phyloP scores from a whole-genome alignment of 1,139 yeast genomes.

The Wickerhamomyces sp. region DNA sequence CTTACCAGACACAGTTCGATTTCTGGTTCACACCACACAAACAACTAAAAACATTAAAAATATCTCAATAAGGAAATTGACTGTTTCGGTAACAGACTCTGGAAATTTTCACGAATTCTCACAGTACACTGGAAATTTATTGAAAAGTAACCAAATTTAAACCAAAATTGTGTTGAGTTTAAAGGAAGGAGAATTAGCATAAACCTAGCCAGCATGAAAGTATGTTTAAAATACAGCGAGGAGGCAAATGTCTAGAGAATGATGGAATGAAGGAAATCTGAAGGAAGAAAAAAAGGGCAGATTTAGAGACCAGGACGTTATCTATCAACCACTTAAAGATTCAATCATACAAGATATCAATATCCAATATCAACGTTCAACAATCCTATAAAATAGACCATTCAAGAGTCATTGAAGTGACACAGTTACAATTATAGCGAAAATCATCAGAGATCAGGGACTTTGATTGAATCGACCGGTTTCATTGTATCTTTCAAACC shows the following conservation, averaged over 20 bases:
- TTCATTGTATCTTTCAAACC: too few relatives aligned
- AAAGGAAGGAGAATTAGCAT: constrained; percentile 1
- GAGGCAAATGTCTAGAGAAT: not conserved
- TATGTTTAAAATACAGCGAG: constrained; percentile 11
- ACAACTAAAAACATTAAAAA: not conserved
- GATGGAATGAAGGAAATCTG: not conserved
- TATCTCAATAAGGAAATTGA: constrained; percentile 1
- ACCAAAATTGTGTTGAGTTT: too few relatives aligned
- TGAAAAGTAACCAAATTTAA: not conserved
- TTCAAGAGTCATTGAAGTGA: too few relatives aligned
- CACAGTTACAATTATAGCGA: too few relatives aligned
- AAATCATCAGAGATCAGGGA: too few relatives aligned
- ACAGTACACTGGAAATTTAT: not conserved
- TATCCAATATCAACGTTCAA: too few relatives aligned
- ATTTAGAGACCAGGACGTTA: not conserved
- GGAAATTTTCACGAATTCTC: constrained; percentile 5
- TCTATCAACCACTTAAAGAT: too few relatives aligned
- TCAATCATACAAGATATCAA: too few relatives aligned
- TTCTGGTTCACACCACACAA: not conserved
- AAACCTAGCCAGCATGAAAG: constrained; percentile 20
- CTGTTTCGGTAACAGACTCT: constrained; percentile 8
- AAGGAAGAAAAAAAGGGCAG: too few relatives aligned
- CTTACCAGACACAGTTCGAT: not conserved
- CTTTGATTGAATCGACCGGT: too few relatives aligned
- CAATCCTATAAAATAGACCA: too few relatives aligned